phyloP scores from a whole-genome alignment of 2,329 filamentous ascomycete genomes.

The Phialophora chinensis region DNA sequence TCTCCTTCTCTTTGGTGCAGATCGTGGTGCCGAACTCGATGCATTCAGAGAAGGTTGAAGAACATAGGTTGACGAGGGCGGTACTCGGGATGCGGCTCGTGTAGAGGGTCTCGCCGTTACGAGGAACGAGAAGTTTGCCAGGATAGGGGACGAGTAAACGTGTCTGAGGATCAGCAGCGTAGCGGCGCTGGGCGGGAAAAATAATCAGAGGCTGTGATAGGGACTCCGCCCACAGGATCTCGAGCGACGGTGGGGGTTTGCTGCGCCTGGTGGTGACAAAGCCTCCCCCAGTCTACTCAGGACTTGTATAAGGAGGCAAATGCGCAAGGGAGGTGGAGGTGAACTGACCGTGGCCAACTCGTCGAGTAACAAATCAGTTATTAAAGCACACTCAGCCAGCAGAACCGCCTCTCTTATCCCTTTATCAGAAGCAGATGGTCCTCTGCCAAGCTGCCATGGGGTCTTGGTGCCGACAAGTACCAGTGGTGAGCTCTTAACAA shows the following conservation, averaged over 20 bases:
- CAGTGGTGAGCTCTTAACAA: not conserved
- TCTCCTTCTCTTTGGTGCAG: slow-evolving; percentile 32
- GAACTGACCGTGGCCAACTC: not conserved
- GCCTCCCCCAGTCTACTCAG: not conserved
- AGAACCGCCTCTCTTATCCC: not conserved
- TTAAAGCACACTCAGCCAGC: not conserved
- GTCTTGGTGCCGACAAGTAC: not conserved
- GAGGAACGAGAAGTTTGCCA: not conserved
- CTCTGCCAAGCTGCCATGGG: slow-evolving; percentile 1
- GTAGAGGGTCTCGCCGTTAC: not conserved
- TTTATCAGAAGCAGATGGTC: not conserved
- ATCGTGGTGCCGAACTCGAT: slow-evolving; percentile 30
- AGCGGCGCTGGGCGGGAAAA: not conserved
- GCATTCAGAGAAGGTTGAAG: slow-evolving; percentile 33
- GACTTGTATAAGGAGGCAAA: not conserved
- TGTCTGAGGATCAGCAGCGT: not conserved
- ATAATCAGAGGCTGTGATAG: not conserved
- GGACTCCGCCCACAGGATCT: not conserved
- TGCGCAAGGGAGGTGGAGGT: not conserved
- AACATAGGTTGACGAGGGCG: slow-evolving; percentile 1
- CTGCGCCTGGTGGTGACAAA: not conserved
- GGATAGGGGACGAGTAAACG: not conserved
- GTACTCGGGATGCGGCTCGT: not conserved
- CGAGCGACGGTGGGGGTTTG: not conserved
- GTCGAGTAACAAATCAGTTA: not conserved